These are phyloP conservation scores for Penicillium mononematosum DNA, from an alignment of 495 filamentous ascomycete genomes.

Conservation along the genomic window DNA sequence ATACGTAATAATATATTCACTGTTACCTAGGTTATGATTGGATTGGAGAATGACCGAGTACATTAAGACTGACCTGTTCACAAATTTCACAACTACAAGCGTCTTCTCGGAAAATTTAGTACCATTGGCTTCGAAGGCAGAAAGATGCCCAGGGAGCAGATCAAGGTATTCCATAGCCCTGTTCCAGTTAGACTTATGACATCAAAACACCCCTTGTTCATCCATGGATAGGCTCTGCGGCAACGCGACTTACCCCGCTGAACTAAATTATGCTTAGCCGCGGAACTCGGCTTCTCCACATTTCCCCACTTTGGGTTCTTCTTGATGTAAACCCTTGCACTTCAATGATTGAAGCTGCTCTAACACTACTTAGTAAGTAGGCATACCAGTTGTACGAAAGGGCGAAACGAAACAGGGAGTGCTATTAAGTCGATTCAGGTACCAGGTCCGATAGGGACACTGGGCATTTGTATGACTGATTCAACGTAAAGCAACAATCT, in stretches of 20 bases:
- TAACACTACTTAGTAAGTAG: no score
- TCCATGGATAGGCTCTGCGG: not conserved
- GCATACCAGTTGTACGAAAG: not conserved
- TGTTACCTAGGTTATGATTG: not conserved
- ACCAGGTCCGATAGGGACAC: no score
- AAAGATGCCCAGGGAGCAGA: not conserved
- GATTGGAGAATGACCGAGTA: not conserved
- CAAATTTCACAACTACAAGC: no score
- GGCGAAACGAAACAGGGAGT: no score
- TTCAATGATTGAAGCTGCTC: not conserved
- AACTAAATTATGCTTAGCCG: slow-evolving; percentile 10
- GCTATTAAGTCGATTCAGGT: no score
- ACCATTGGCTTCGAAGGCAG: no score
- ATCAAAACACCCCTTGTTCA: not conserved
- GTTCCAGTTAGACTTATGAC: not conserved
- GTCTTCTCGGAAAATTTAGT: no score
- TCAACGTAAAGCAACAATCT: no score
- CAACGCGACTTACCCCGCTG: not conserved
- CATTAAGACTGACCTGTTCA: not conserved
- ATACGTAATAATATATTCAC: not conserved
- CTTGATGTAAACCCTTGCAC: not conserved
- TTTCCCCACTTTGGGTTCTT: slow-evolving; percentile 9
- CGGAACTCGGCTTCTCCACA: slow-evolving; percentile 22
- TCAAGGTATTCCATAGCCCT: not conserved
- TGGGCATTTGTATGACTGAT: no score